These are phyloP conservation scores for Magnolia changhungtana DNA, from an alignment of 164 flowering plant species.

Conservation along the genomic window DNA sequence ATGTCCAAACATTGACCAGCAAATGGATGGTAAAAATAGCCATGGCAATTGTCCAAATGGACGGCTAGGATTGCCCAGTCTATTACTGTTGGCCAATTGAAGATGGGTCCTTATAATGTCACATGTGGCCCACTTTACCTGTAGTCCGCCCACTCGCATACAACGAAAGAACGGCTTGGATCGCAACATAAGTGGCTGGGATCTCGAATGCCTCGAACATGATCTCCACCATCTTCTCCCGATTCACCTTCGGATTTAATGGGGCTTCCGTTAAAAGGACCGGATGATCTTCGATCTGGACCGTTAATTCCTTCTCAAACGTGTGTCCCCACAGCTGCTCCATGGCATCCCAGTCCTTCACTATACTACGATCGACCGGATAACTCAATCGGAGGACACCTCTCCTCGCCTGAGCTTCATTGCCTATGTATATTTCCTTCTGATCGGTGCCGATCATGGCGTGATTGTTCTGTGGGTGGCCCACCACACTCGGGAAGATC, in stretches of 20 bases:
- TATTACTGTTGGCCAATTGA: not conserved
- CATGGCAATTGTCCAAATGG: too few species aligned
- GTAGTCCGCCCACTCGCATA: conserved; percentile 12
- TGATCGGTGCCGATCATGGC: conserved; percentile 10
- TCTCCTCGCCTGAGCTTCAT: conserved; percentile 10
- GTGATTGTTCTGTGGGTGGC: not conserved
- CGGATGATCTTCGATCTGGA: conserved; percentile 8
- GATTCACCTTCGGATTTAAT: conserved; percentile 4
- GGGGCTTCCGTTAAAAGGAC: conserved; percentile 11
- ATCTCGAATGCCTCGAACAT: conserved; percentile 8
- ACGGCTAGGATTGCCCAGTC: too few species aligned
- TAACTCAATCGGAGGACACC: conserved; percentile 8
- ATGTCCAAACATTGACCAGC: too few species aligned
- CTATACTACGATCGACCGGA: conserved; percentile 8
- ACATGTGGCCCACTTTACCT: not conserved
- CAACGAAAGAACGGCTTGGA: conserved; percentile 9
- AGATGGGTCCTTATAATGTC: too few species aligned
- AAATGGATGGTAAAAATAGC: too few species aligned
- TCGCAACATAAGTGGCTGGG: conserved; percentile 11
- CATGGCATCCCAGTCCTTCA: conserved; percentile 12
- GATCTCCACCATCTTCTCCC: conserved; percentile 10
- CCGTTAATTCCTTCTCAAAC: conserved; percentile 6
- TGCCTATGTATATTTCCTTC: conserved; percentile 6
- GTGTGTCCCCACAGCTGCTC: conserved; percentile 11
- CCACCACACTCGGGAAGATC: conserved; percentile 6